Evolutionary conservation across 179 eudicot species (phyloP), one percentile per base, ranked within the genome.

Genomic region (Silene noctiflora): DNA sequence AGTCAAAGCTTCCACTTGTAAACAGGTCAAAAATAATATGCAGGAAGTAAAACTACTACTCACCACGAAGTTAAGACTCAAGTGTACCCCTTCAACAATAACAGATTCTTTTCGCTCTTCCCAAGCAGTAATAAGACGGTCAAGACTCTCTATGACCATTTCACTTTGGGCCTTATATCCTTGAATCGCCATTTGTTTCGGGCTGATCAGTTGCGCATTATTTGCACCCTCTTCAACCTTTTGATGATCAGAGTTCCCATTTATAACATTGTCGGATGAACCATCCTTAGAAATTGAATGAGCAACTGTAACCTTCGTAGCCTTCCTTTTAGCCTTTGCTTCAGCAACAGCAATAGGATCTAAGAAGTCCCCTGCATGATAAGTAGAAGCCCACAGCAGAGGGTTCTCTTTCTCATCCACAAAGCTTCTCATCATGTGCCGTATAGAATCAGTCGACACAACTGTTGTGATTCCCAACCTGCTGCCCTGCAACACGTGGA

Each of bases 361-460:
- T 76, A 94, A 82, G 81, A 42, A 81, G 53, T 94, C 97, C 67
- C 98, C 96, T 68, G 98, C 97, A 81, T 94, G 98, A 78, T 94
- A 94, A 35, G 98, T 94, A 75, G 98, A 94, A 68, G 98, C 94
- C 97, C 98, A 92, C 51, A 94, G 87, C 68, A 94, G 78, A 22
- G 98, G 97, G 59, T 92, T 92, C 80, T 94, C 85, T 73, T 89
- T 91, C 81, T 94, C 98, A 83, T 94, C 97, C 44, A 87, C 97
- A 78, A 92, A 94, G 81, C 98, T 94, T 76, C 98, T 85, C 98
- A 94, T 94, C 98, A 94, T 94, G 83, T 94, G 98, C 39, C 98
- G 88, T 73, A 94, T 91, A 9, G 98, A 94, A 80, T 94, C 98
- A 24, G 98, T 94, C 69, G 98, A 94, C 80, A 94, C 77, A 72